phyloP scores from a whole-genome alignment of 176 grass and related monocot genomes.

The Oryza nivara region DNA sequence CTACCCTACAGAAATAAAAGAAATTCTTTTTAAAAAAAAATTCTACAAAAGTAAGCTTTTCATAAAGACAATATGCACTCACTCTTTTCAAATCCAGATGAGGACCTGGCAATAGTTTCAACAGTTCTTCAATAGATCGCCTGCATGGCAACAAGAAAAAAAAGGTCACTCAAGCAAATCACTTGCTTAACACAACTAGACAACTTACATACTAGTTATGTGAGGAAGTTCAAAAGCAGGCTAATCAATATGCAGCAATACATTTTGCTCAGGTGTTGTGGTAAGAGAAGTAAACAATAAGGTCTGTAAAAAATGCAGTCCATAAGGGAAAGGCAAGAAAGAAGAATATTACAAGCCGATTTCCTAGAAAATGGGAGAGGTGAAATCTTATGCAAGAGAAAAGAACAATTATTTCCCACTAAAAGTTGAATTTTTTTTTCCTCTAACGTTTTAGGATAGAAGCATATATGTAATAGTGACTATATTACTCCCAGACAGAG shows the following conservation, averaged over 20 bases:
- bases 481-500: not conserved
- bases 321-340: slow-evolving; percentile 21
- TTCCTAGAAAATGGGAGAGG: not conserved
- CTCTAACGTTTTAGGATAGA: not conserved
- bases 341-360: not conserved
- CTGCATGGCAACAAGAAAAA: slow-evolving; percentile 52
- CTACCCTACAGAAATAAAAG: slow-evolving; percentile 46
- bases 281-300: not conserved
- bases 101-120: slow-evolving; percentile 85
- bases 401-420: not conserved
- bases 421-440: not conserved
- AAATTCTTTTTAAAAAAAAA: not conserved
- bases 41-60: not conserved
- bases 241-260: not conserved
- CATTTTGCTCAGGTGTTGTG: not conserved
- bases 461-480: not conserved
- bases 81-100: slow-evolving; percentile 95
- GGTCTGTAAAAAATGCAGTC: not conserved
- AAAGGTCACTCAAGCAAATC: not conserved
- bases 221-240: not conserved
- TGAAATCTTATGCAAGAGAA: not conserved
- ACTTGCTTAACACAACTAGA: not conserved
- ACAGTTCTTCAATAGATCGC: slow-evolving; percentile 91
- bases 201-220: not conserved
- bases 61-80: slow-evolving; percentile 11